Conservation (phyloP, 2,329 filamentous ascomycete species). For the Xylaria sp. region DNA sequence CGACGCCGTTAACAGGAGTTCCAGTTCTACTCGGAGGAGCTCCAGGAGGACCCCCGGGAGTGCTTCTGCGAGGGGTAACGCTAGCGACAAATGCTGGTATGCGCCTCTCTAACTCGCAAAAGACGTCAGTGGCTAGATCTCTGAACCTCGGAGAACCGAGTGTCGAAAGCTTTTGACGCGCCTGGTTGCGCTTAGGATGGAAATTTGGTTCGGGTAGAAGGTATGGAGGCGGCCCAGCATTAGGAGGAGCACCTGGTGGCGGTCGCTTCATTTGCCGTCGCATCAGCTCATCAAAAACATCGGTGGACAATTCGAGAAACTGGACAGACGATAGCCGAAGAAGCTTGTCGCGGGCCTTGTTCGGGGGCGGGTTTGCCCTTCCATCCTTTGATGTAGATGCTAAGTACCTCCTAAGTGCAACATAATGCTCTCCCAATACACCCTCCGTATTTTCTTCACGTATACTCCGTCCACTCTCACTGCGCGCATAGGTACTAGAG, state of each 20-base stretch:
- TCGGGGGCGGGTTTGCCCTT: slow-evolving; percentile 77
- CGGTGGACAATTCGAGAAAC: slow-evolving; percentile 96
- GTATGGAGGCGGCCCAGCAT: slow-evolving; percentile 71
- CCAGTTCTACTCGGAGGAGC: slow-evolving; percentile 69
- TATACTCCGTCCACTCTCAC: slow-evolving; percentile 71
- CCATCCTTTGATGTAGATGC: slow-evolving; percentile 78
- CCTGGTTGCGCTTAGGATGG: slow-evolving; percentile 97
- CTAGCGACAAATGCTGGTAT: slow-evolving; percentile 82
- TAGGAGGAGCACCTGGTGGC: slow-evolving; percentile 63
- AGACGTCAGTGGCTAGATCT: slow-evolving; percentile 94
- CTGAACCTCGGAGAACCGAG: slow-evolving; percentile 87
- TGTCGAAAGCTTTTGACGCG: slow-evolving; percentile 93
- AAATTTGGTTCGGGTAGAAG: slow-evolving; percentile 88
- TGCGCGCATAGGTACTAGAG: slow-evolving; percentile 80
- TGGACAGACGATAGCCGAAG: slow-evolving; percentile 89
- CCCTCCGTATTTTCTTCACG: slow-evolving; percentile 70
- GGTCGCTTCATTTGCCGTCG: slow-evolving; percentile 78
- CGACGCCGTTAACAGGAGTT: slow-evolving; percentile 70
- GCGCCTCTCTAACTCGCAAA: slow-evolving; percentile 90
- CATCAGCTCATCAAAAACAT: slow-evolving; percentile 95
- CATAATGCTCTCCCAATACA: slow-evolving; percentile 82
- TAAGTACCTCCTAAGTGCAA: slow-evolving; percentile 80
- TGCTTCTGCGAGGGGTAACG: slow-evolving; percentile 75
- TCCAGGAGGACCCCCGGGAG: slow-evolving; percentile 65
- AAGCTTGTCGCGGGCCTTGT: slow-evolving; percentile 94